Conservation (phyloP, 495 filamentous ascomycete genomes). For the Aspergillus olivimuriae region DNA sequence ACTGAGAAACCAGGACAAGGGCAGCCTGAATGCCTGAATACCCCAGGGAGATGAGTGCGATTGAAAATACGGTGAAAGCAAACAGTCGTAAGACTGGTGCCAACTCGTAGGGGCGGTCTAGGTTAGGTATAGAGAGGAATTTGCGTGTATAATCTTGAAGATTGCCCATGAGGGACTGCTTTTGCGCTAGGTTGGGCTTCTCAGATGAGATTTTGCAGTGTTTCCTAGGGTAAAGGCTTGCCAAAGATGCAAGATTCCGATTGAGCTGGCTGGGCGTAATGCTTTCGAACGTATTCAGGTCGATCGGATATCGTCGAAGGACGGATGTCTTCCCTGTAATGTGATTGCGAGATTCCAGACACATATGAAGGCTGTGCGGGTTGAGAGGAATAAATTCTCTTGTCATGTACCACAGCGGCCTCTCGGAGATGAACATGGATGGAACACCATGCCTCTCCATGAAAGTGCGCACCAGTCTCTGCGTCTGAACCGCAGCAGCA, state of each 20-base stretch:
- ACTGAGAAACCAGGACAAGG: slow-evolving; percentile 21
- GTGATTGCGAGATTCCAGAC: slow-evolving; percentile 55
- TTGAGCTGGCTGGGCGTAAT: slow-evolving; percentile 71
- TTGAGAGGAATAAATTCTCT: slow-evolving; percentile 43
- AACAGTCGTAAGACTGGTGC: slow-evolving; percentile 34
- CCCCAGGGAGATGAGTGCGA: slow-evolving; percentile 30
- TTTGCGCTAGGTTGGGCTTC: slow-evolving; percentile 4
- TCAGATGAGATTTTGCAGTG: slow-evolving; percentile 18
- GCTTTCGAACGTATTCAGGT: slow-evolving; percentile 64
- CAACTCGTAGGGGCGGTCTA: slow-evolving; percentile 30
- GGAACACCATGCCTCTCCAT: slow-evolving; percentile 61
- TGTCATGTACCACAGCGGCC: slow-evolving; percentile 42
- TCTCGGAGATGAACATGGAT: slow-evolving; percentile 61
- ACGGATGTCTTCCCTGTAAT: slow-evolving; percentile 43
- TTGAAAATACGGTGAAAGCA: slow-evolving; percentile 34
- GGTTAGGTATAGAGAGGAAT: slow-evolving; percentile 21
- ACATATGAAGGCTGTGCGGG: slow-evolving; percentile 57
- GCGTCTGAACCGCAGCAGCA: slow-evolving; percentile 39
- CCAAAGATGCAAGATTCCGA: slow-evolving; percentile 63
- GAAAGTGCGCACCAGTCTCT: slow-evolving; percentile 51
- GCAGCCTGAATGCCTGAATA: slow-evolving; percentile 23
- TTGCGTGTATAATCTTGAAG: slow-evolving; percentile 26
- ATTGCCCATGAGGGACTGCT: slow-evolving; percentile 14
- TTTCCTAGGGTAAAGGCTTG: slow-evolving; percentile 39
- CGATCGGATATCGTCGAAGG: slow-evolving; percentile 60